Evolutionary conservation across 2,329 filamentous ascomycete genomes (phyloP), one percentile per base, ranked within the genome.

Genomic region (Talaromyces atroroseus): DNA sequence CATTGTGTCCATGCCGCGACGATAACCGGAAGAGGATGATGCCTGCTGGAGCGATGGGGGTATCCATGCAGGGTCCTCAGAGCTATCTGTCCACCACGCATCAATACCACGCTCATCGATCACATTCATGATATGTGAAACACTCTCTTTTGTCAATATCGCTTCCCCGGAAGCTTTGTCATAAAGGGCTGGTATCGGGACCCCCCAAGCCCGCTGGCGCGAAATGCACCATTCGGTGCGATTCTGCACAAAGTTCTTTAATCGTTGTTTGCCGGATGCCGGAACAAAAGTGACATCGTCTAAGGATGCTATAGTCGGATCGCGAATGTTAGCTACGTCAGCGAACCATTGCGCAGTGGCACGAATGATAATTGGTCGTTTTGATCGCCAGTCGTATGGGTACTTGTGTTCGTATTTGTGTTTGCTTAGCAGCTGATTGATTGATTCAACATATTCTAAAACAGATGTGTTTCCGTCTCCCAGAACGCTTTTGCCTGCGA

Each of bases 341-440:
- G 94, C 91, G 68, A 99, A 99, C 94, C 94, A 99, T 73, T 99
- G 94, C 38, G 92, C 90, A 0, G 95, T 99, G 3, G 94, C 92
- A 62, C 94, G 80, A 34, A 95, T 84, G 58, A 99, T 90, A 50
- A 99, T 86, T 1, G 94, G 94, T 63, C 88, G 81, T 73, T 97
- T 99, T 0, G 92, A 95, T 54, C 94, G 83, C 94, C 94, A 99
- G 73, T 99, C 94, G 64, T 97, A 96, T 0, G 94, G 94, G 69
- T 97, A 97, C 71, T 96, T 97, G 78, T 99, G 94, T 52, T 80
- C 80, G 68, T 92, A 87, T 56, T 79, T 79, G 63, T 95, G 87
- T 3, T 81, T 82, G 40, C 81, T 80, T 42, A 96, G 75, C 3
- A 97, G 81, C n/a, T 77, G 69, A 20, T 67, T 68, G 59, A 84